Base-by-base conservation (phyloP, 441 rosid species). In the Gossypium gossypioides region DNA sequence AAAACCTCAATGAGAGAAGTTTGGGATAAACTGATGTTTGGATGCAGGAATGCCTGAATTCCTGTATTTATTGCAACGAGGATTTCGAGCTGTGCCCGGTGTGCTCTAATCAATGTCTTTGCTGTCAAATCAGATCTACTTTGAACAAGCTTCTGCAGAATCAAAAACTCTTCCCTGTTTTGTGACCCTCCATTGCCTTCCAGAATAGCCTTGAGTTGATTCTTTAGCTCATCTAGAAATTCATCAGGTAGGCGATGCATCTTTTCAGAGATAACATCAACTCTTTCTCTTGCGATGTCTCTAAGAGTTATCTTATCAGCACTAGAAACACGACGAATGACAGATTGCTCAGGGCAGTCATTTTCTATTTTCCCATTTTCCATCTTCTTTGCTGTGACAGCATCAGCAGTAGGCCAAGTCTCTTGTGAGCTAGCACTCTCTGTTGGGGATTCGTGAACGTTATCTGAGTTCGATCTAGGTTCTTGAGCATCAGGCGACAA, bases 391-490 rank as follows among this genome's bases (percentile, higher is more conserved):
- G 76, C 82, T 79, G 80, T 74, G 46, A 81, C 80, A 74, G 81
- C 85, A 76, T 89, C 88, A 5, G 88, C 84, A 78, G 90, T 76
- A 44, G 97, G 97, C 97, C 97, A 94, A 12, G 97, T 94, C 69
- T 94, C 97, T 72, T 86, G 84, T 46, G 99, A 94, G 82, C 97
- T 91, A 3, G 97, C 97, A 82, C 97, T 94, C 83, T 92, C 97
- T 18, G 97, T 87, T 37, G 99, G 97, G 5, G 97, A 95, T 76
- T 92, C 97, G 4, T 86, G 93, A 37, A 81, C 79, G 60, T 86
- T 82, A 73, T 86, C 93, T 7, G 97, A 89, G 76, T 81, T 90
- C 6, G 93, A 86, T 29, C 94, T 83, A 5, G 82, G 91, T 55
- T 90, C 91, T 55, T 77, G 88, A 3, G 62, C 72, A 55, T 87